Conservation (phyloP, 768 basidiomycete species). For the Lactarius psammicola region DNA sequence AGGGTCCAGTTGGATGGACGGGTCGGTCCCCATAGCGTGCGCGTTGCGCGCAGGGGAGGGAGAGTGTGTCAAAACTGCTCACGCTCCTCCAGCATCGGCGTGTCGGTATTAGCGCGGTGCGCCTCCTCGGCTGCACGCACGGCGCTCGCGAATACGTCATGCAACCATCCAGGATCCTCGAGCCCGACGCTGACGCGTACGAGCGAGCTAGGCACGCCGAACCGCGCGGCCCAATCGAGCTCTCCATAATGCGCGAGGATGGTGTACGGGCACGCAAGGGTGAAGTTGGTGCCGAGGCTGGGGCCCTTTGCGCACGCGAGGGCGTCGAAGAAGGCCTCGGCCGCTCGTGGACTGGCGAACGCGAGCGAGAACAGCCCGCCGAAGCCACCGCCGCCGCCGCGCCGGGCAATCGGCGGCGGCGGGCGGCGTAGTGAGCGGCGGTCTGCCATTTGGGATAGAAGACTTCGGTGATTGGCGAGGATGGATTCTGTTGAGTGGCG, state of each 20-base stretch:
- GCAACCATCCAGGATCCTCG: conserved; percentile 63
- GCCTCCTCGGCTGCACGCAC: conserved; percentile 65
- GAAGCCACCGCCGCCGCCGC: conserved; percentile 47
- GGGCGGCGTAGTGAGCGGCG: conserved; percentile 65
- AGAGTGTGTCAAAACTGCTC: not conserved
- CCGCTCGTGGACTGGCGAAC: conserved; percentile 68
- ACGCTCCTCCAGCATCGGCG: conserved; percentile 8
- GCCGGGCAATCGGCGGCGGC: conserved; percentile 45
- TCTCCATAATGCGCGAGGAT: conserved; percentile 89
- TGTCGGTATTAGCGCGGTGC: conserved; percentile 5
- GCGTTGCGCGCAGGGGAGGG: not conserved
- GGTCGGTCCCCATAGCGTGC: not conserved
- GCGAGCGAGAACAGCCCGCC: conserved; percentile 88
- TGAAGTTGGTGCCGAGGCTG: conserved; percentile 92
- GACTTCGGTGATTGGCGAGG: conserved; percentile 61
- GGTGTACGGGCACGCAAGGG: conserved; percentile 90
- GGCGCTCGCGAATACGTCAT: conserved; percentile 60
- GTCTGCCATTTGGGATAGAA: conserved; percentile 88
- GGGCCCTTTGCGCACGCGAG: conserved; percentile 88
- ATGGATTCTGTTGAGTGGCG: conserved; percentile 32
- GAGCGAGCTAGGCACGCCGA: conserved; percentile 79
- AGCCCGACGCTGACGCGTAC: conserved; percentile 91
- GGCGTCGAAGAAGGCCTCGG: conserved; percentile 79
- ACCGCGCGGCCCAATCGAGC: conserved; percentile 86
- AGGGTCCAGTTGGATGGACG: conserved; percentile 28